Evolutionary conservation across 2,329 filamentous ascomycete genomes (phyloP).

Genomic region (Pseudogymnoascus sp.): DNA sequence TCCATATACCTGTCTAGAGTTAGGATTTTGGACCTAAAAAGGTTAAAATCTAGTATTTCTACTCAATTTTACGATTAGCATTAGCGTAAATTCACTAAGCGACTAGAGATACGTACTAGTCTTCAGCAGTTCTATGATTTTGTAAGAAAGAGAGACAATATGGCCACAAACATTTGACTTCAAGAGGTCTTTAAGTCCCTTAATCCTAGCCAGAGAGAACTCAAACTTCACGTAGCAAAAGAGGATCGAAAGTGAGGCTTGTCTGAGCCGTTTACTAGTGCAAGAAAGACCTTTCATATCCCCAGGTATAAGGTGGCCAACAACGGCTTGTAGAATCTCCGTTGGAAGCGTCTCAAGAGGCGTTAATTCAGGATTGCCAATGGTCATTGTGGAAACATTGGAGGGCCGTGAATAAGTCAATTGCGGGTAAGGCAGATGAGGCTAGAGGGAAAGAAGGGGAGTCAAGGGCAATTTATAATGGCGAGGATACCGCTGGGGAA

Average conservation of each 20-base stretch:
- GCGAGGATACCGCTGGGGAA: background rate
- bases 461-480: background rate
- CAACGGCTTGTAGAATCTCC: slow-evolving; percentile 10
- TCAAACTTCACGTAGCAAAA: slow-evolving; percentile 13
- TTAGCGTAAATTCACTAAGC: slow-evolving; percentile 3
- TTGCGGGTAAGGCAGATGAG: background rate
- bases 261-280: slow-evolving; percentile 13
- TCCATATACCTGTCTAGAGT: slow-evolving; percentile 14
- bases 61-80: background rate
- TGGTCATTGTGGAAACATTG: background rate
- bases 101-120: slow-evolving; percentile 3
- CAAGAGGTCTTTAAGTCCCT: slow-evolving; percentile 10
- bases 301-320: slow-evolving; percentile 9
- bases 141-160: slow-evolving; percentile 13
- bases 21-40: slow-evolving; percentile 14
- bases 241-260: slow-evolving; percentile 11
- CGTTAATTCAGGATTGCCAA: background rate
- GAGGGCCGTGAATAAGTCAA: background rate
- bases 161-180: slow-evolving; percentile 13
- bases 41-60: slow-evolving; percentile 11
- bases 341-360: background rate
- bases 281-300: slow-evolving; percentile 12
- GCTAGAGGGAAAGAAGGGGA: background rate
- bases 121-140: slow-evolving; percentile 12
- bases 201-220: slow-evolving; percentile 12